These are phyloP conservation scores for Dryadomyces quercivorus DNA, from an alignment of 2,329 filamentous ascomycete genomes.

Conservation along the genomic window DNA sequence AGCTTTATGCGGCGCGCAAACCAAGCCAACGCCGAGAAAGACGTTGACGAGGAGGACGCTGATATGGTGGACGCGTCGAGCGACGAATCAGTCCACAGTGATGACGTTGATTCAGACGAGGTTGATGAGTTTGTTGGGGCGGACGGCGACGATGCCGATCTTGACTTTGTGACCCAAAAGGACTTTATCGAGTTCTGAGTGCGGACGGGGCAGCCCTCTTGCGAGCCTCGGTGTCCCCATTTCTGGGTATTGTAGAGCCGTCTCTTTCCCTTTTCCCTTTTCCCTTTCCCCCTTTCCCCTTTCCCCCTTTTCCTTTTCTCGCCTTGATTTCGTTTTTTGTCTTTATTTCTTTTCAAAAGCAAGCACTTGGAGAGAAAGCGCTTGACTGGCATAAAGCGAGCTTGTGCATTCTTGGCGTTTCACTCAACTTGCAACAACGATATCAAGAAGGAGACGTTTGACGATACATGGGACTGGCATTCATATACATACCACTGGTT, in stretches of 20 bases:
- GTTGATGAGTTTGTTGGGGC: conserved; percentile 52
- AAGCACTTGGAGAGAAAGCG: background rate
- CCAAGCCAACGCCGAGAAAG: conserved; percentile 26
- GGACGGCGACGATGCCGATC: conserved; percentile 35
- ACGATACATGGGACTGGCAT: background rate
- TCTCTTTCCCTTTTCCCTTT: background rate
- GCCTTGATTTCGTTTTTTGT: background rate
- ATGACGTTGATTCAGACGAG: conserved; percentile 70
- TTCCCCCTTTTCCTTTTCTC: background rate
- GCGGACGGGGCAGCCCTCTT: background rate
- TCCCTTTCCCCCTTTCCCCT: background rate
- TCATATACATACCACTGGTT: background rate
- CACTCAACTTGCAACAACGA: background rate
- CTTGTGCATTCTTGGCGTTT: background rate
- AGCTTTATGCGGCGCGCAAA: conserved; percentile 62
- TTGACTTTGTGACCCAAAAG: conserved; percentile 43
- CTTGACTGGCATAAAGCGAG: background rate
- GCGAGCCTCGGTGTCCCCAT: background rate
- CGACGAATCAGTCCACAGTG: conserved; percentile 63
- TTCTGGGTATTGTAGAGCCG: conserved; percentile 1
- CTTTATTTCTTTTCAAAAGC: background rate
- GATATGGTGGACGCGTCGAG: conserved; percentile 62
- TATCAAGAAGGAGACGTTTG: background rate
- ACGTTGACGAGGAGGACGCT: conserved; percentile 28
- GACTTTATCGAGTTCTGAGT: conserved; percentile 43